These are phyloP conservation scores for Neonectria sp. DNA, from an alignment of 2,329 filamentous ascomycete species.

Conservation along the genomic window DNA sequence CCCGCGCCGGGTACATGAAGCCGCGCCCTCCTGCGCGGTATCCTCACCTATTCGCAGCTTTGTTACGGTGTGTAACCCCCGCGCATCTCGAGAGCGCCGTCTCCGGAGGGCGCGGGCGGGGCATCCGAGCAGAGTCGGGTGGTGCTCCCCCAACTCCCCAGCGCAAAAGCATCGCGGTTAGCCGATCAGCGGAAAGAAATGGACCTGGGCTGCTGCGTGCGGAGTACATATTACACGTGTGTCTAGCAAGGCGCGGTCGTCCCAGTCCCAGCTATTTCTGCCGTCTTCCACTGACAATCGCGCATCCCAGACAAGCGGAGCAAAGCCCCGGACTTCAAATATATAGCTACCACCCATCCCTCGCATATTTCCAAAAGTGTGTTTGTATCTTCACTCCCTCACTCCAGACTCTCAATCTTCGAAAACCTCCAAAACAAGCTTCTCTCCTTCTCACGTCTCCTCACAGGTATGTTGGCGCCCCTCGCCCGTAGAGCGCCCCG, in stretches of 20 bases:
- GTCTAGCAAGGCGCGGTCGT: conserved; percentile 9
- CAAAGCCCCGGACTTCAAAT: conserved; percentile 28
- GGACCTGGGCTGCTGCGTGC: neutral
- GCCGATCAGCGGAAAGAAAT: conserved; percentile 16
- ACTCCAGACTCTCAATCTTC: neutral
- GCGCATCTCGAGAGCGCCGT: conserved; percentile 19
- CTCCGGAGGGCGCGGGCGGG: conserved; percentile 31
- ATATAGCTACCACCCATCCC: conserved; percentile 23
- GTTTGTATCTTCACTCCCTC: conserved; percentile 6
- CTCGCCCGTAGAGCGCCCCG: conserved; percentile 43
- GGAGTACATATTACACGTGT: conserved; percentile 7
- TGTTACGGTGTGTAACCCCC: conserved; percentile 4
- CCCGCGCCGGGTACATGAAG: conserved; percentile 8
- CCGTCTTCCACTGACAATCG: conserved; percentile 26
- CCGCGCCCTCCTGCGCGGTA: neutral
- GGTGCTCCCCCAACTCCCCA: conserved; percentile 4
- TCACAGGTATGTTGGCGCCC: conserved; percentile 42
- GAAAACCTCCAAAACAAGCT: neutral
- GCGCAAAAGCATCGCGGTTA: conserved; percentile 4
- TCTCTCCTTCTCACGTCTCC: conserved; percentile 4
- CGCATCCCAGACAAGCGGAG: conserved; percentile 29
- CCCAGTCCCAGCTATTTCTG: conserved; percentile 20
- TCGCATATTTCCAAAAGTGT: conserved; percentile 22
- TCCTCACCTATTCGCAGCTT: neutral
- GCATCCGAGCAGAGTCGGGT: conserved; percentile 21